Evolutionary conservation across 805 yeast genomes (phyloP).

Genomic region (Yarrowia sp.): DNA sequence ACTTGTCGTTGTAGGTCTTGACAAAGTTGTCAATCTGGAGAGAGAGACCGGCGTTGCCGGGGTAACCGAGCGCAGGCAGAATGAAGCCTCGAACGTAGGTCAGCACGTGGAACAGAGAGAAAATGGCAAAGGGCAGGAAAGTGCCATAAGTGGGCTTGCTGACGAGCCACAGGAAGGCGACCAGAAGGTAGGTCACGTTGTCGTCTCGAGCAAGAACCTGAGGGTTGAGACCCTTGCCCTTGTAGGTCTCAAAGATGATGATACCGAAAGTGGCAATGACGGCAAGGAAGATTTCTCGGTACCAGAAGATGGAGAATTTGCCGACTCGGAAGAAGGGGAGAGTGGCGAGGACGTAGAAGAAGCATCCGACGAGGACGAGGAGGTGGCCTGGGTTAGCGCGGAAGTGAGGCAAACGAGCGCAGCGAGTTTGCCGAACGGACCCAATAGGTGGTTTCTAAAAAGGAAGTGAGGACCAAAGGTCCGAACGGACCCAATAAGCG

Average conservation of each 20-base stretch:
- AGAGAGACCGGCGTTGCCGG: constrained; percentile 36
- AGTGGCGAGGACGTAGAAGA: constrained; percentile 43
- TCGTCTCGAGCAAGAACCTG: constrained; percentile 53
- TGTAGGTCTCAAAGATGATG: constrained; percentile 61
- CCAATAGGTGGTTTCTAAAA: too few species aligned
- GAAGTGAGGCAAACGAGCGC: too few species aligned
- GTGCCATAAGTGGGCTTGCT: constrained; percentile 63
- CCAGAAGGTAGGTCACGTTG: constrained; percentile 66
- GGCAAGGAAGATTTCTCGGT: constrained; percentile 60
- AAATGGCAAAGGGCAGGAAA: constrained; percentile 69
- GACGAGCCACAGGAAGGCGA: constrained; percentile 55
- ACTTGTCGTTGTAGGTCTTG: constrained; percentile 54
- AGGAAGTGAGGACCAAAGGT: too few species aligned
- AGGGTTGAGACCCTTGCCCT: constrained; percentile 33
- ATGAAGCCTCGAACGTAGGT: constrained; percentile 64
- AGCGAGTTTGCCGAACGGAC: too few species aligned
- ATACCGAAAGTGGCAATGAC: constrained; percentile 73
- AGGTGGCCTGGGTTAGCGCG: constrained; percentile 47
- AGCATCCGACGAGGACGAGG: constrained; percentile 46
- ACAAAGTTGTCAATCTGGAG: constrained; percentile 46
- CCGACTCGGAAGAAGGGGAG: constrained; percentile 32
- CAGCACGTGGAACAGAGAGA: constrained; percentile 78
- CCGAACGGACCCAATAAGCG: too few species aligned
- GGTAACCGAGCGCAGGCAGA: constrained; percentile 57
- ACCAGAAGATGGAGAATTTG: constrained; percentile 47